phyloP scores from a whole-genome alignment of 225 moss, liverwort and hornwort species.

The Marchantia paleacea region DNA sequence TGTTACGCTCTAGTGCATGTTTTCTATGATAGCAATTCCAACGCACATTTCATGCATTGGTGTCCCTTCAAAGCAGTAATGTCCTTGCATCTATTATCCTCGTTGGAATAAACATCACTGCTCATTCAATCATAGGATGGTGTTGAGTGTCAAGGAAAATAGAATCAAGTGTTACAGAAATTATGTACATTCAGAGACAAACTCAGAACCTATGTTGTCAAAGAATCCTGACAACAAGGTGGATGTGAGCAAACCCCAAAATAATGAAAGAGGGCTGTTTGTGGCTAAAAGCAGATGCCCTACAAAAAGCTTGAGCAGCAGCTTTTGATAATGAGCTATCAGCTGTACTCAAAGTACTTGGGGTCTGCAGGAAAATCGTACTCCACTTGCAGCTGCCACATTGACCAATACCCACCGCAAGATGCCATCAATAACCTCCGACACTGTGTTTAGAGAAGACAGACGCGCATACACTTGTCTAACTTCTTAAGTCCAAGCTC shows the following conservation, averaged over 20 bases:
- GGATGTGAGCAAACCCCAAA: conserved; percentile 11
- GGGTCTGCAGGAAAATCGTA: conserved; percentile 92
- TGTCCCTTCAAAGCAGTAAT: neutral
- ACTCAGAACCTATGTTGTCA: neutral
- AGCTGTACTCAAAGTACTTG: conserved; percentile 87
- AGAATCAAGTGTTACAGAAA: conserved; percentile 22
- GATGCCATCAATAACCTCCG: conserved; percentile 37
- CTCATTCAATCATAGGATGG: conserved; percentile 16
- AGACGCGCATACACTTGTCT: neutral
- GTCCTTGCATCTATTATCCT: neutral
- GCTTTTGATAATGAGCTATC: conserved; percentile 47
- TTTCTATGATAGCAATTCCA: conserved; percentile 3
- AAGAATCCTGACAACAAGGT: conserved; percentile 20
- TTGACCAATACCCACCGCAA: conserved; percentile 45
- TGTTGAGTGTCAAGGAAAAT: neutral
- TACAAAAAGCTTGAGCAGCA: conserved; percentile 21
- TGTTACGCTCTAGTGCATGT: neutral
- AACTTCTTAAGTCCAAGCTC: neutral
- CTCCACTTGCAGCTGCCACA: conserved; percentile 94
- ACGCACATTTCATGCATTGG: conserved; percentile 21
- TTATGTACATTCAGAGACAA: conserved; percentile 37
- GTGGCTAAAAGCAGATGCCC: conserved; percentile 24
- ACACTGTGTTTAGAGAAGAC: neutral
- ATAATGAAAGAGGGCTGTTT: conserved; percentile 24
- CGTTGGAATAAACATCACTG: conserved; percentile 6